phyloP scores from a whole-genome alignment of 2,329 filamentous ascomycete genomes.

The Talaromyces rugulosus region DNA sequence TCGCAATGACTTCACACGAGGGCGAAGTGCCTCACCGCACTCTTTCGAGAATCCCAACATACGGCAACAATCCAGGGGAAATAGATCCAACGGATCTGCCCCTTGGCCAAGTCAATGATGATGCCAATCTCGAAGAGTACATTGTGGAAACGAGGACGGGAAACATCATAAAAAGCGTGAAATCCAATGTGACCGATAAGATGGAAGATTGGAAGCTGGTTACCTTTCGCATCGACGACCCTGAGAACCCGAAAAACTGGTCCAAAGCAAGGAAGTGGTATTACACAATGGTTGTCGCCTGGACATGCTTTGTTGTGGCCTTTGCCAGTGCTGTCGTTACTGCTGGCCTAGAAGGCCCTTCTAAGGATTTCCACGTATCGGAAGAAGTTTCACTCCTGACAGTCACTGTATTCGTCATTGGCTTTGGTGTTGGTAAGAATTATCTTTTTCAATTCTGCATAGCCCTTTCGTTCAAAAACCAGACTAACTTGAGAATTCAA shows the following conservation, averaged over 20 bases:
- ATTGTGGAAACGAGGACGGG: conserved; percentile 58
- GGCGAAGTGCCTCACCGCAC: not conserved
- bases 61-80: conserved; percentile 12
- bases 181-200: conserved; percentile 52
- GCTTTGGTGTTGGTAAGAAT: conserved; percentile 68
- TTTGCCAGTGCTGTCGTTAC: conserved; percentile 73
- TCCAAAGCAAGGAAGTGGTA: conserved; percentile 75
- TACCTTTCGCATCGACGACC: conserved; percentile 67
- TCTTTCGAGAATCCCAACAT: conserved; percentile 4
- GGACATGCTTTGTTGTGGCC: conserved; percentile 70
- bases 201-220: conserved; percentile 59
- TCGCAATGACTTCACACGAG: conserved; percentile 6
- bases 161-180: conserved; percentile 54
- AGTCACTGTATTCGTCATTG: conserved; percentile 74
- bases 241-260: conserved; percentile 84
- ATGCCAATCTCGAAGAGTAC: conserved; percentile 64
- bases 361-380: conserved; percentile 62
- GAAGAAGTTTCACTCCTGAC: conserved; percentile 68
- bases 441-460: not conserved
- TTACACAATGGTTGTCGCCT: conserved; percentile 77
- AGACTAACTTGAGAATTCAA: not conserved
- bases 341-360: conserved; percentile 64
- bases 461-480: not conserved
- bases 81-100: conserved; percentile 9
- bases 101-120: conserved; percentile 3